A percentile compares a stretch with the other conserved stretches of the same genome.
Evolutionary conservation across 768 basidiomycete genomes (phyloP).

Genomic region (Auricularia auricula-judae): DNA sequence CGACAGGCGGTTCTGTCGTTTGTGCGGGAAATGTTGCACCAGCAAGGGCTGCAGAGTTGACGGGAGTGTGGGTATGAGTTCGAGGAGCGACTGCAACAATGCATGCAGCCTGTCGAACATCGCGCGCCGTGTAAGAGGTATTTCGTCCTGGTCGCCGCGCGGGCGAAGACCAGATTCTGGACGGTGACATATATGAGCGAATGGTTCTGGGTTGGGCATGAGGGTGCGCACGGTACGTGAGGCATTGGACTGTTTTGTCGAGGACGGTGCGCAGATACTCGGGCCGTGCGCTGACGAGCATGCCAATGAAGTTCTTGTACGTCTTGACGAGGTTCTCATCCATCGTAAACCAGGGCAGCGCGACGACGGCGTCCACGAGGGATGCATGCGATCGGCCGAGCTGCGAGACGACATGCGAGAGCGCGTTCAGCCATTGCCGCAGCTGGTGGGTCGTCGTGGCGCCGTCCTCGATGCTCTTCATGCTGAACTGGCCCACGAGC

Average conservation of each 20-base stretch:
- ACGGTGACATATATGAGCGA: background rate
- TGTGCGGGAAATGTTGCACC: constrained; percentile 82
- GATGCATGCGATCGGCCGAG: constrained; percentile 70
- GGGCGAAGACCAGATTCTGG: constrained; percentile 65
- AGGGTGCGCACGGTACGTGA: constrained; percentile 71
- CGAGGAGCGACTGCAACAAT: constrained; percentile 77
- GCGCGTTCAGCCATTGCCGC: constrained; percentile 71
- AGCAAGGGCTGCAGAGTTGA: constrained; percentile 80
- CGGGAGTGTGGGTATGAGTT: constrained; percentile 84
- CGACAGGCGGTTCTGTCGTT: constrained; percentile 66
- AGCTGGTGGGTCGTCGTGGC: constrained; percentile 38
- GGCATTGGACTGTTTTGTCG: constrained; percentile 68
- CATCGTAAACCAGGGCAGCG: constrained; percentile 87
- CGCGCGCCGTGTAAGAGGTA: constrained; percentile 65
- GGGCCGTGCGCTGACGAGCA: constrained; percentile 82
- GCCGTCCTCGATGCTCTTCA: constrained; percentile 4
- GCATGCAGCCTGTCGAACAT: constrained; percentile 82
- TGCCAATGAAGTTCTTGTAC: constrained; percentile 82
- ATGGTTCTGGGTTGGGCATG: background rate
- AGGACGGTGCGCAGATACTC: constrained; percentile 85
- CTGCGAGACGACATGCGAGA: constrained; percentile 87
- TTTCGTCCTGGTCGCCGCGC: constrained; percentile 34
- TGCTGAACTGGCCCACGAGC: constrained; percentile 71
- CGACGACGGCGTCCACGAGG: constrained; percentile 78
- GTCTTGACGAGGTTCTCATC: constrained; percentile 76